Base-by-base conservation (phyloP, 768 basidiomycete genomes). In the Lyophyllum decastes region DNA sequence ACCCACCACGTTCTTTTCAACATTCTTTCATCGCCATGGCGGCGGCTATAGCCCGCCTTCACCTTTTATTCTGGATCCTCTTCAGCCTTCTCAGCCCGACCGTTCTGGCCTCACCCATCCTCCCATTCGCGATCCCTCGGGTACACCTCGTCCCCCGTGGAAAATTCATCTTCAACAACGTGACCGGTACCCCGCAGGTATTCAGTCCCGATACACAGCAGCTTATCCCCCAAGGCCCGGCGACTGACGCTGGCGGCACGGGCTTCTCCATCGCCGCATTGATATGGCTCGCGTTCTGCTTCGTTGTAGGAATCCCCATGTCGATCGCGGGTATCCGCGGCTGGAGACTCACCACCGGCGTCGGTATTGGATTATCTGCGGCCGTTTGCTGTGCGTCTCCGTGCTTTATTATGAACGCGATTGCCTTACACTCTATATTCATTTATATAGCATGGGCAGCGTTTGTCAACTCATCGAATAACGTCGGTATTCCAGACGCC, bases 281-380 rank as follows among this genome's bases (percentile, higher is more conserved):
- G 12, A 63, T 88, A 19, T 89, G 88, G 88, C 78, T 87, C 9
- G 72, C 63, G 8, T 86, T 84, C 59, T 77, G 75, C 25, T 75
- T 84, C 54, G 57, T 74, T 10, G 59, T 85, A 50, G 88, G 88
- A 19, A 35, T 72, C 5, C 85, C 85, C 2, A 75, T 89, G 63
- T 71, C 84, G 16, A 51, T 83, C 3, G 81, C 75, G 0, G 88
- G 88, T 38, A 76, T 89, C 48, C 77, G 85, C 25, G 78, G 82
- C 1, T 80, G 81, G 75, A 77, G 85, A 52, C 30, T 84, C 0
- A 85, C 85, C 2, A 81, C 82, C 0, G 87, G 82, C 26, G 71
- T 76, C 1, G 82, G 81, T 2, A 64, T 84, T 22, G 87, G 86
- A 4, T 59, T 82, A n/a, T 76, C 79, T n/a, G 69, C 69, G 5